Evolutionary conservation across 2,329 filamentous ascomycete genomes (phyloP).

Genomic region (Ilyonectria robusta): DNA sequence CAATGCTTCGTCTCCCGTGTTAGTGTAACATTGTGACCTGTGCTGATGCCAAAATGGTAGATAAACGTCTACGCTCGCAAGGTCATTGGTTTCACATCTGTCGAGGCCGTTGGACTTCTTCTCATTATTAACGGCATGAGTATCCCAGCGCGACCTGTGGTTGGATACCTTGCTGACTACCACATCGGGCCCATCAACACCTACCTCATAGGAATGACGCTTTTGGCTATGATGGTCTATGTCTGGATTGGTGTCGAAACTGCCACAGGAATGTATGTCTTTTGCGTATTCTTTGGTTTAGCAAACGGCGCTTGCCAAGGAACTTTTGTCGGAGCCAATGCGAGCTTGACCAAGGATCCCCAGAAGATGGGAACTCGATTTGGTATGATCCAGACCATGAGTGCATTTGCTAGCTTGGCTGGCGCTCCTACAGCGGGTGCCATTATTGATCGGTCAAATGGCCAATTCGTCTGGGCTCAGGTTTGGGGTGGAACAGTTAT

Average conservation of each 20-base stretch:
- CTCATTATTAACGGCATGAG: slow-evolving; percentile 77
- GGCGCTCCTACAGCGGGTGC: slow-evolving; percentile 56
- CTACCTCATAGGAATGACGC: slow-evolving; percentile 50
- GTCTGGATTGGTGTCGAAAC: slow-evolving; percentile 49
- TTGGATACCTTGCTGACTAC: slow-evolving; percentile 71
- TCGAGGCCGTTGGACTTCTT: slow-evolving; percentile 68
- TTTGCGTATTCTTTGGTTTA: slow-evolving; percentile 49
- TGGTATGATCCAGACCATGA: slow-evolving; percentile 60
- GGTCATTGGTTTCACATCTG: slow-evolving; percentile 60
- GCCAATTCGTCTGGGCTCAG: slow-evolving; percentile 59
- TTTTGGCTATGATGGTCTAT: slow-evolving; percentile 46
- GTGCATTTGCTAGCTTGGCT: slow-evolving; percentile 58
- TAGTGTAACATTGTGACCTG: slow-evolving; percentile 47
- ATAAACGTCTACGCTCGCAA: slow-evolving; percentile 59
- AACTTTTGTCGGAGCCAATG: slow-evolving; percentile 55
- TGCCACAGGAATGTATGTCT: slow-evolving; percentile 48
- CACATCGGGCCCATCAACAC: slow-evolving; percentile 65
- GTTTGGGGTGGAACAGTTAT: slow-evolving; percentile 62
- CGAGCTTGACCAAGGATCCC: slow-evolving; percentile 57
- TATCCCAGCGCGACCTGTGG: slow-evolving; percentile 69
- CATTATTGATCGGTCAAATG: slow-evolving; percentile 46
- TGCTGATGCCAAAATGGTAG: slow-evolving; percentile 44
- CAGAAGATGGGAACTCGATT: slow-evolving; percentile 59
- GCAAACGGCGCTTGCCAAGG: slow-evolving; percentile 48
- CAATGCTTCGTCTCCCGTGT: slow-evolving; percentile 52